Percentiles rank a stretch among this genome's conserved stretches.
Evolutionary conservation across 2,329 filamentous ascomycete genomes (phyloP).

Genomic region (Nakataea oryzae): DNA sequence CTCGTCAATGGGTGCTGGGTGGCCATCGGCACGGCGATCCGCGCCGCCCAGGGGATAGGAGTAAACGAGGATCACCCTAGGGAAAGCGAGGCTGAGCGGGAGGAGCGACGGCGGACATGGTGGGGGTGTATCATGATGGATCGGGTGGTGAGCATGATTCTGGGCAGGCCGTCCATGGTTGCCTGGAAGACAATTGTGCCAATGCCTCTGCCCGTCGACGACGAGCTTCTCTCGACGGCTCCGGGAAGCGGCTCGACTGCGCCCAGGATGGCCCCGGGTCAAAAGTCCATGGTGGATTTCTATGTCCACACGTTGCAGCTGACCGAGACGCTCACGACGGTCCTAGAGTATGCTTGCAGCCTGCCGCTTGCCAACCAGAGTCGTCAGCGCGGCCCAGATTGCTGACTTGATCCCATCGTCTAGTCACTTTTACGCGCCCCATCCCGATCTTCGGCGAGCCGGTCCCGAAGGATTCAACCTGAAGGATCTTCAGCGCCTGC

Average conservation of each 20-base stretch:
- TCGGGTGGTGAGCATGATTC: neutral
- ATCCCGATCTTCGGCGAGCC: neutral
- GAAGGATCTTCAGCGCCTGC: neutral
- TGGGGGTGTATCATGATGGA: conserved; percentile 2
- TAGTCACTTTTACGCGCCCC: conserved; percentile 1
- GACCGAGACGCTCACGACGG: neutral
- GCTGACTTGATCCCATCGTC: neutral
- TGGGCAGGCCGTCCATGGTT: conserved; percentile 2
- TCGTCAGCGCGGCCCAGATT: neutral
- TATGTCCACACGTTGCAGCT: conserved; percentile 1
- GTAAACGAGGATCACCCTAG: conserved; percentile 8
- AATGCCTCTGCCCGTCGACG: neutral
- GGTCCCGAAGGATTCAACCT: neutral
- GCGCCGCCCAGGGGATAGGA: conserved; percentile 13
- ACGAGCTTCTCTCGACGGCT: neutral
- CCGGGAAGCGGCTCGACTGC: neutral
- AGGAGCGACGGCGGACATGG: conserved; percentile 3
- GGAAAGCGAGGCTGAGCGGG: neutral
- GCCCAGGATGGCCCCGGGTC: neutral
- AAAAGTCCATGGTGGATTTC: neutral
- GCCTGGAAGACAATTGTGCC: conserved; percentile 2
- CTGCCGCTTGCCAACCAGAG: neutral
- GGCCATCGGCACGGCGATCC: conserved; percentile 6
- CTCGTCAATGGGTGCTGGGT: conserved; percentile 4
- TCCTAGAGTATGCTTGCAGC: neutral